Evolutionary conservation across 208 protist genomes (phyloP).

Genomic region (Acanthamoeba royreba): DNA sequence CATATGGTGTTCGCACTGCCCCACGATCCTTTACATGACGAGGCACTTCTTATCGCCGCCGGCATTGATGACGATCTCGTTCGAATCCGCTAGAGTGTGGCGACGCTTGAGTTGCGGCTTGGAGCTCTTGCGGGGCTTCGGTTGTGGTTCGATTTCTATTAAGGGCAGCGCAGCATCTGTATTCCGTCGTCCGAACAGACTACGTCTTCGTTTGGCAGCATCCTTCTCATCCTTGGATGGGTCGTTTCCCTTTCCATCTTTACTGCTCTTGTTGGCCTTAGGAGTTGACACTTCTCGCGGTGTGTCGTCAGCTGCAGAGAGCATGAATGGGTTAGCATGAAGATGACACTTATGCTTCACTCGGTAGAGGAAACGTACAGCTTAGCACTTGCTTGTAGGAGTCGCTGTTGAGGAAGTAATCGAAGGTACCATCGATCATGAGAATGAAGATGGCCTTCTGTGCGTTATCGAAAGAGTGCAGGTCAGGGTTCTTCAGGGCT

Average conservation of each 20-base stretch:
- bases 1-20: too few relatives aligned
- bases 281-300: not conserved
- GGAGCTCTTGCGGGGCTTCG: too few relatives aligned
- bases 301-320: not conserved
- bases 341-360: not conserved
- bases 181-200: not conserved
- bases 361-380: not conserved
- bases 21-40: too few relatives aligned
- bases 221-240: not conserved
- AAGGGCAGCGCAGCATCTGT: too few relatives aligned
- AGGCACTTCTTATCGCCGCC: too few relatives aligned
- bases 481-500: not conserved
- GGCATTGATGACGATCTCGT: too few relatives aligned
- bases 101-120: too few relatives aligned
- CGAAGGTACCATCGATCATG: conserved; percentile 28
- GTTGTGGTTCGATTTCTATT: too few relatives aligned
- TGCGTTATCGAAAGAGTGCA: not conserved
- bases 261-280: not conserved
- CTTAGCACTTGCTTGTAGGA: not conserved
- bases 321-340: not conserved
- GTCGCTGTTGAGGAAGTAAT: conserved; percentile 29
- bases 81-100: too few relatives aligned
- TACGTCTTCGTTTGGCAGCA: not conserved
- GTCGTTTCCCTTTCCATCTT: not conserved
- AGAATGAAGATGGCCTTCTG: conserved; percentile 43